Percentiles rank a stretch among this genome's conserved stretches.
Conservation (phyloP, 768 basidiomycete genomes). For the Pleurotus sapidus region DNA sequence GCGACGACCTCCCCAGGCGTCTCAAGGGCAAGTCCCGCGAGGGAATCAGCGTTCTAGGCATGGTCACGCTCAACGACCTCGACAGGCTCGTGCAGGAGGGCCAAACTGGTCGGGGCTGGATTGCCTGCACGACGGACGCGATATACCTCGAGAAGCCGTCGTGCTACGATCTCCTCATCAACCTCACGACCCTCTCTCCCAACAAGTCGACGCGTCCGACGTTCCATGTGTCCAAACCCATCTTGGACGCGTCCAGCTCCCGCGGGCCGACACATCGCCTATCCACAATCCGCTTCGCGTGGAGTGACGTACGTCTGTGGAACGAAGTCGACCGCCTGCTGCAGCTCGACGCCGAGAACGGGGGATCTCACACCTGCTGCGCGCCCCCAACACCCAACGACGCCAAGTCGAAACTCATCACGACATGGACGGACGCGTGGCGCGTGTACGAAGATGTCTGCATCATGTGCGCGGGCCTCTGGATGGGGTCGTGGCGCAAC, state of each 20-base stretch:
- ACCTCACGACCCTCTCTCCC: slow-evolving; percentile 69
- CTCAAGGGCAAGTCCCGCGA: slow-evolving; percentile 42
- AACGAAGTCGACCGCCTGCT: slow-evolving; percentile 73
- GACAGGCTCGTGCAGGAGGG: slow-evolving; percentile 58
- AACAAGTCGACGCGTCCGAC: slow-evolving; percentile 62
- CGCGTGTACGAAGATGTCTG: slow-evolving; percentile 84
- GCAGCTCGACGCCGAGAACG: slow-evolving; percentile 41
- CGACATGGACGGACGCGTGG: slow-evolving; percentile 74
- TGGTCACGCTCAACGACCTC: slow-evolving; percentile 76
- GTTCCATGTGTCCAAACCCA: slow-evolving; percentile 57
- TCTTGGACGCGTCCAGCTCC: slow-evolving; percentile 25
- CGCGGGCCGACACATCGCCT: slow-evolving; percentile 50
- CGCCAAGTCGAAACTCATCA: slow-evolving; percentile 35
- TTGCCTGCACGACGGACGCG: slow-evolving; percentile 85
- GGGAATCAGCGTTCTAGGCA: slow-evolving; percentile 68
- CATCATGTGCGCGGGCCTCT: slow-evolving; percentile 77
- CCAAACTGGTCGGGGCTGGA: slow-evolving; percentile 68
- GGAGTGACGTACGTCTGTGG: slow-evolving; percentile 85
- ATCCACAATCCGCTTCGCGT: slow-evolving; percentile 68
- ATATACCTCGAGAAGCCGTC: slow-evolving; percentile 80
- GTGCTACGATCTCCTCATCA: slow-evolving; percentile 79
- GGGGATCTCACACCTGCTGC: slow-evolving; percentile 29
- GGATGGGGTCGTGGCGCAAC: slow-evolving; percentile 68
- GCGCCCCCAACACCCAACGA: slow-evolving; percentile 26
- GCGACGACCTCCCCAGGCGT: slow-evolving; percentile 9